A percentile compares a stretch with the other conserved stretches of the same genome.
Evolutionary conservation across 1,284 basidiomycete species (phyloP).

Genomic region (Anthracocystis walkeri): DNA sequence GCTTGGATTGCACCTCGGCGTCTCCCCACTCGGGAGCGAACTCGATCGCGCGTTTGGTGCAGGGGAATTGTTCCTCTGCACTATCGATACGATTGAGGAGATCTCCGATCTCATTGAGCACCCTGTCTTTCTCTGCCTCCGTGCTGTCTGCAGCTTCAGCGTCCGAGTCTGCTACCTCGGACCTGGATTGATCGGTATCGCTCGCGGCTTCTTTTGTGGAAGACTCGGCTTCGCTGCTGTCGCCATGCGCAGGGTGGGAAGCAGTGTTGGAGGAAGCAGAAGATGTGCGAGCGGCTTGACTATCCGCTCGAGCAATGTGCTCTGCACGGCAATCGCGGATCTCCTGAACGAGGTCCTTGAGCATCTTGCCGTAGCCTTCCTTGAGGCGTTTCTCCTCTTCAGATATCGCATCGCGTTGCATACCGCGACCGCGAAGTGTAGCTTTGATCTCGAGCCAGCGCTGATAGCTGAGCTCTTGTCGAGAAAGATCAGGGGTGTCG

Average conservation of each 20-base stretch:
- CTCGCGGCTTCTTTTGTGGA: conserved; percentile 4
- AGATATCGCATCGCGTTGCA: conserved; percentile 75
- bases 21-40: conserved; percentile 62
- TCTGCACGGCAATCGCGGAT: conserved; percentile 79
- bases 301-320: conserved; percentile 65
- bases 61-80: conserved; percentile 66
- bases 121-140: conserved; percentile 30
- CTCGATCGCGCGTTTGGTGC: conserved; percentile 56
- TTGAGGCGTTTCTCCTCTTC: conserved; percentile 86
- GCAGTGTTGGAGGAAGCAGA: conserved; percentile 14
- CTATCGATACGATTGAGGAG: conserved; percentile 62
- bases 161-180: conserved; percentile 16
- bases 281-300: background rate
- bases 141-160: conserved; percentile 8
- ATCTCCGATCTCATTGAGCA: conserved; percentile 49
- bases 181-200: conserved; percentile 16
- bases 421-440: conserved; percentile 76
- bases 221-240: conserved; percentile 9
- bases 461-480: conserved; percentile 69
- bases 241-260: conserved; percentile 69
- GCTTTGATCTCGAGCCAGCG: conserved; percentile 93
- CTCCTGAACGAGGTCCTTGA: conserved; percentile 86
- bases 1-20: conserved; percentile 56
- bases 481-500: conserved; percentile 61
- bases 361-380: conserved; percentile 81